These are phyloP conservation scores for Didymella exigua DNA, from an alignment of 2,329 filamentous ascomycete genomes.

Conservation along the genomic window DNA sequence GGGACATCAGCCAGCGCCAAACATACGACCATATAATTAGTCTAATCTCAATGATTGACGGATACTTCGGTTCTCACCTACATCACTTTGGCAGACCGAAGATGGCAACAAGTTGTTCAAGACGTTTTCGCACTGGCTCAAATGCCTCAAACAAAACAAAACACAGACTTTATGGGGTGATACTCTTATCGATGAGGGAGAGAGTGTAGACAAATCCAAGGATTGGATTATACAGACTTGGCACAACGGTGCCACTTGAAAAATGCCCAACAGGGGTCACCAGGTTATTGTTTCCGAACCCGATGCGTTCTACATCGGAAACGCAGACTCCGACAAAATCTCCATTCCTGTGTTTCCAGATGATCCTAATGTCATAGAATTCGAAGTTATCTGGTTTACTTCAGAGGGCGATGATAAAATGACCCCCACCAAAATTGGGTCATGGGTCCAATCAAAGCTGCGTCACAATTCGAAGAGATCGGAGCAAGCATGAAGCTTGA, in stretches of 20 bases:
- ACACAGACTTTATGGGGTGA: neutral
- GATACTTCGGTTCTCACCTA: neutral
- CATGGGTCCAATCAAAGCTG: neutral
- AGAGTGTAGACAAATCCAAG: neutral
- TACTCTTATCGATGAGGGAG: neutral
- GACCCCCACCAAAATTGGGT: neutral
- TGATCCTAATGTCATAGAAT: neutral
- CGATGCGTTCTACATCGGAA: neutral
- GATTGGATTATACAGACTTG: neutral
- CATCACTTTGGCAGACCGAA: neutral
- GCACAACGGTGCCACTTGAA: neutral
- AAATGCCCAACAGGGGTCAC: neutral
- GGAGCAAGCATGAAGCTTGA: no score
- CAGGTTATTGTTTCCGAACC: neutral
- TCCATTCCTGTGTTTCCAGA: neutral
- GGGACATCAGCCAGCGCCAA: neutral
- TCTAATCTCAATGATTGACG: neutral
- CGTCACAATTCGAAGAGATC: neutral
- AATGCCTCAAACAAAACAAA: neutral
- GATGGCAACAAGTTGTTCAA: neutral
- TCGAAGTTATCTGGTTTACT: neutral
- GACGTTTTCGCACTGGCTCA: neutral
- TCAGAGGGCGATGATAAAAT: neutral
- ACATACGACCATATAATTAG: neutral
- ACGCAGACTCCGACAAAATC: neutral